Evolutionary conservation across 306 rosid genomes (phyloP).

Genomic region (Begonia fuchsioides): DNA sequence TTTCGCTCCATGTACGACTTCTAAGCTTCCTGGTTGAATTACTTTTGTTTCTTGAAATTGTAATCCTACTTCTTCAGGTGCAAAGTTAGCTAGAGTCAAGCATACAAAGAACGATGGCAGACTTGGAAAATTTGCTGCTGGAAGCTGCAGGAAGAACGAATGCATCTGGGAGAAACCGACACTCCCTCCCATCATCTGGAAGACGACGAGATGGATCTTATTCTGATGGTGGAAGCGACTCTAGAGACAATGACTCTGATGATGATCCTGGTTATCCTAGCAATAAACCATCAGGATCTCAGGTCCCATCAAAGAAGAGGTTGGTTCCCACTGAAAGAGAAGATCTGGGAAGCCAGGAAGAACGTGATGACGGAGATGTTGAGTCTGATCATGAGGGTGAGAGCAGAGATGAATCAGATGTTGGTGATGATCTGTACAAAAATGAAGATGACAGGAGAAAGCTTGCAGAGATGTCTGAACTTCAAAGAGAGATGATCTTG

Average conservation of each 20-base stretch:
- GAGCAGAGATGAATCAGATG: conserved; percentile 56
- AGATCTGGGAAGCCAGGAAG: conserved; percentile 66
- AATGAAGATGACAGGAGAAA: conserved; percentile 62
- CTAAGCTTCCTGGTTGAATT: too few relatives aligned
- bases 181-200: conserved; percentile 39
- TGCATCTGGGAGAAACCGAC: conserved; percentile 41
- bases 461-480: conserved; percentile 88
- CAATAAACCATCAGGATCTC: conserved; percentile 44
- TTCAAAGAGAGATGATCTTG: conserved; percentile 90
- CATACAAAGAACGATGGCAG: conserved; percentile 39
- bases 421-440: conserved; percentile 87
- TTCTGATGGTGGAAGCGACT: conserved; percentile 76
- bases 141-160: conserved; percentile 95
- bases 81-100: background rate
- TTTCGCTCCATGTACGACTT: too few relatives aligned
- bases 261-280: conserved; percentile 36
- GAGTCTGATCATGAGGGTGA: conserved; percentile 36
- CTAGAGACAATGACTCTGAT: conserved; percentile 61
- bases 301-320: conserved; percentile 80
- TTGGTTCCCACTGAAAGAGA: conserved; percentile 52
- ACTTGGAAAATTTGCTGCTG: conserved; percentile 62
- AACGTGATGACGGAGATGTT: conserved; percentile 39
- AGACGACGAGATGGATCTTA: conserved; percentile 52
- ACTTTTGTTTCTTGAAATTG: background rate
- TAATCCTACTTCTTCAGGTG: conserved; percentile 5